Conservation (phyloP, 23 red algal species). For the Gracilariopsis chorda region DNA sequence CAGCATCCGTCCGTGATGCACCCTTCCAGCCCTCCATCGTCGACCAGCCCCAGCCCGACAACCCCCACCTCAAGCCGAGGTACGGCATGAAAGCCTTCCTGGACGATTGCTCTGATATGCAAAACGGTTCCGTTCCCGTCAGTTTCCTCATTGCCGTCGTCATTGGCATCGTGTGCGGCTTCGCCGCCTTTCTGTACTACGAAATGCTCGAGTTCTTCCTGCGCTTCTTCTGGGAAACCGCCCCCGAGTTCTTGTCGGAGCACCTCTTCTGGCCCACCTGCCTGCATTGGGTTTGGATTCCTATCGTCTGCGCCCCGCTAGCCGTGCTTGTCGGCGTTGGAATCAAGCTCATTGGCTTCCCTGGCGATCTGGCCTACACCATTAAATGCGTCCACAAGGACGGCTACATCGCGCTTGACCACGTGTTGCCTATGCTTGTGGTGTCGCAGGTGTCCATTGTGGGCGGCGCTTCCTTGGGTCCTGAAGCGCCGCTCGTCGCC, state of each 20-base stretch:
- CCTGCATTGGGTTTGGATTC: constrained; percentile 80
- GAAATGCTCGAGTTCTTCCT: constrained; percentile 79
- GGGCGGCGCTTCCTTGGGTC: constrained; percentile 74
- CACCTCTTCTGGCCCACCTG: constrained; percentile 13
- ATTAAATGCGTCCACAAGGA: constrained; percentile 77
- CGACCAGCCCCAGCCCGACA: neutral
- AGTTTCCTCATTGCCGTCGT: constrained; percentile 65
- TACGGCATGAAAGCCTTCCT: constrained; percentile 57
- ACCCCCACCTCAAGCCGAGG: neutral
- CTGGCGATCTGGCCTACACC: constrained; percentile 83
- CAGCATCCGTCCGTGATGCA: no score
- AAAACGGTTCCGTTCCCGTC: constrained; percentile 58
- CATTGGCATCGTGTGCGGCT: constrained; percentile 74
- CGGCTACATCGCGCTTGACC: constrained; percentile 57
- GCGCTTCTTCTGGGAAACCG: constrained; percentile 62
- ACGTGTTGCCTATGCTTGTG: constrained; percentile 62
- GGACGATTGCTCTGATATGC: constrained; percentile 61
- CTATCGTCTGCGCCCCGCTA: constrained; percentile 39
- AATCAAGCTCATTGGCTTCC: constrained; percentile 67
- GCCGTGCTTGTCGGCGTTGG: constrained; percentile 64
- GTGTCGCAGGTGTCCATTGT: constrained; percentile 80
- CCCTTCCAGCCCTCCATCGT: no score
- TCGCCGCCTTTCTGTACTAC: constrained; percentile 84
- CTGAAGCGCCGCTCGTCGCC: constrained; percentile 91
- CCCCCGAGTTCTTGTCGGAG: constrained; percentile 41